Evolutionary conservation across 106 monocot genomes (phyloP), one percentile per base, ranked within the genome.

Genomic region (Amphibolis antarctica): DNA sequence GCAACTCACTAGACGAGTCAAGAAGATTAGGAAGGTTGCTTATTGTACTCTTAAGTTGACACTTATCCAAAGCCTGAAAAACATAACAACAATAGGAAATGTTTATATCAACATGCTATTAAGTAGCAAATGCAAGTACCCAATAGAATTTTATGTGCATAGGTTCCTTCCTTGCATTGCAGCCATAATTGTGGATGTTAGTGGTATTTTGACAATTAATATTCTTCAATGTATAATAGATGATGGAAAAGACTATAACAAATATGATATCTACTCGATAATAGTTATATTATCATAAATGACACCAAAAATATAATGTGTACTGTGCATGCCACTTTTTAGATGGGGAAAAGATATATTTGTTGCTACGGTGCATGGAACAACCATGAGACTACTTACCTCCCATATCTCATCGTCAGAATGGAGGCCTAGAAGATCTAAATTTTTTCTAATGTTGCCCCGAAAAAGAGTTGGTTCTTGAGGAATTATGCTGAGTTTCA

Each of bases 31-130:
- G 86, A 58, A 87, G 83, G 28, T 42, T 69, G 28, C 71, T 77
- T 27, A 87, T 77, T 46, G 77, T 82, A 19, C 64, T 55, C 65
- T 84, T 86, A 53, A 92, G 67, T 50, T 92, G 92, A 21, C 92
- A 87, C 49, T 82, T 86, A 19, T 82, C 84, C 63, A 92, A 66
- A 29, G 82, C 92, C 89, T 85, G 70, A 4, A 48, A 64, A 18
- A 57, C 28, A 68, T 36, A 42, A 44, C 25, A 43, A 22, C n/a
- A n/a, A n/a, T n/a, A n/a, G n/a, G n/a, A 13, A 22, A 24, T 31
- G 28, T 27, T 14, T 19, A 42, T n/a, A 29, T 57, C 13, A 19
- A n/a, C n/a, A n/a, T n/a, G n/a, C n/a, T n/a, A n/a, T n/a, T 36
- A 49, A 17, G 11, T 13, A 49, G 48, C 3, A 49, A 13, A 49